phyloP scores from a whole-genome alignment of 1,139 yeast genomes.

The Scheffersomyces insectosa region DNA sequence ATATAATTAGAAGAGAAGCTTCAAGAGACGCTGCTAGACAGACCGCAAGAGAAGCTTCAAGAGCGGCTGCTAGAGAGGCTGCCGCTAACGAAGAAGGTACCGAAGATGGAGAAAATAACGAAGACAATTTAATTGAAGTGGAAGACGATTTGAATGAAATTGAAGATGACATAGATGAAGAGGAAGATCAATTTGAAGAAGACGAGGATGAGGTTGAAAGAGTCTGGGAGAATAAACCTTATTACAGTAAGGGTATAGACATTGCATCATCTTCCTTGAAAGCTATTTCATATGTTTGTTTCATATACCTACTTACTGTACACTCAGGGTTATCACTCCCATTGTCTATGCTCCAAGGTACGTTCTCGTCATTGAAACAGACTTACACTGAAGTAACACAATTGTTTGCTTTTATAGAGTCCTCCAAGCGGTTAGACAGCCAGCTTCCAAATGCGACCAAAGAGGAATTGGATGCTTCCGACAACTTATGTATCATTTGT shows the following conservation, averaged over 20 bases:
- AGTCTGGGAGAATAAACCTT: conserved; percentile 71
- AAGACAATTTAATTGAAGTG: conserved; percentile 7
- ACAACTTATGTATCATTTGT: conserved; percentile 76
- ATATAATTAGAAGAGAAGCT: conserved; percentile 2
- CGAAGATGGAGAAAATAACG: conserved; percentile 5
- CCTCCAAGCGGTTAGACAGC: conserved; percentile 65
- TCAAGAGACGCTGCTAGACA: background rate
- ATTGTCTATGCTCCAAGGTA: conserved; percentile 65
- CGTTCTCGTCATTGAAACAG: conserved; percentile 54
- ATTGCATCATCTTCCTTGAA: conserved; percentile 48
- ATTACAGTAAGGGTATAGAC: conserved; percentile 60
- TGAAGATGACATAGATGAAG: conserved; percentile 10
- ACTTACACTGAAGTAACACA: conserved; percentile 53
- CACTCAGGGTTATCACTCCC: conserved; percentile 64
- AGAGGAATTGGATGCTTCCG: conserved; percentile 60
- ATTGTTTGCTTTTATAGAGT: conserved; percentile 56
- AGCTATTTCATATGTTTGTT: conserved; percentile 31
- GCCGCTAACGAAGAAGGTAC: background rate
- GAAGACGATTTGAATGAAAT: conserved; percentile 17
- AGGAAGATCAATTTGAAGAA: conserved; percentile 20
- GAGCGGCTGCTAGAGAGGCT: background rate
- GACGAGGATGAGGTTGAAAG: conserved; percentile 56
- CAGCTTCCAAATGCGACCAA: conserved; percentile 61
- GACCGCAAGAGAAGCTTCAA: no score
- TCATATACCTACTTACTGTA: conserved; percentile 39